phyloP scores from a whole-genome alignment of 306 rosid genomes.

The Malus fusca region DNA sequence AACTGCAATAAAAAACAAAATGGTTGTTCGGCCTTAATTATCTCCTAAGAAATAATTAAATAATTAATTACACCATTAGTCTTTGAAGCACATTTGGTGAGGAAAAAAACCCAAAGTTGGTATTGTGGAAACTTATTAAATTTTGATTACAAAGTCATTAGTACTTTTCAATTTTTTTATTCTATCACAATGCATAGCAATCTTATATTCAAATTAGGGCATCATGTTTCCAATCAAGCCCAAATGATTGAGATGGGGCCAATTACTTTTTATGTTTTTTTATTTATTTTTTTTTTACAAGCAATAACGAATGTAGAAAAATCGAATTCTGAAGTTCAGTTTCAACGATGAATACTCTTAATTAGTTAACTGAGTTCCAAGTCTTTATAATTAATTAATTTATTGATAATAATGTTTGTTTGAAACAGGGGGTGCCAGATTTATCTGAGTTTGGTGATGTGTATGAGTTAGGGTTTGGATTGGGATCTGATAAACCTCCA shows the following conservation, averaged over 20 bases:
- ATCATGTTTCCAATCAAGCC: background rate
- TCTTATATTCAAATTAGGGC: slow-evolving; percentile 31
- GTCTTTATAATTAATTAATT: too few species aligned
- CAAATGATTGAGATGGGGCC: slow-evolving; percentile 23
- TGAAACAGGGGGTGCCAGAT: slow-evolving; percentile 69
- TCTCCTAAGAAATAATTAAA: background rate
- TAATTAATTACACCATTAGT: background rate
- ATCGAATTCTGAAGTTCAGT: too few species aligned
- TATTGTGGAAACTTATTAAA: background rate
- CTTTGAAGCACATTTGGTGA: background rate
- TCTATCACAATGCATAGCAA: background rate
- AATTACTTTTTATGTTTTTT: background rate
- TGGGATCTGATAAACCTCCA: slow-evolving; percentile 71
- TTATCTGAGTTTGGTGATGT: slow-evolving; percentile 73
- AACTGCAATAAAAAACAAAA: background rate
- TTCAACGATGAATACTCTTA: too few species aligned
- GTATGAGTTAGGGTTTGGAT: slow-evolving; percentile 60
- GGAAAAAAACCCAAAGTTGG: background rate
- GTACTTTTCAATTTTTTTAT: background rate
- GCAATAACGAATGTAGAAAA: background rate
- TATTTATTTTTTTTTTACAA: background rate
- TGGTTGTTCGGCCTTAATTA: background rate
- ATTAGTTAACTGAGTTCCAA: background rate
- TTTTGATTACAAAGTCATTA: slow-evolving; percentile 6
- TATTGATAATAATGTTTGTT: background rate